Conservation (phyloP, 257 asterid genomes). For the Jacaranda copaia region DNA sequence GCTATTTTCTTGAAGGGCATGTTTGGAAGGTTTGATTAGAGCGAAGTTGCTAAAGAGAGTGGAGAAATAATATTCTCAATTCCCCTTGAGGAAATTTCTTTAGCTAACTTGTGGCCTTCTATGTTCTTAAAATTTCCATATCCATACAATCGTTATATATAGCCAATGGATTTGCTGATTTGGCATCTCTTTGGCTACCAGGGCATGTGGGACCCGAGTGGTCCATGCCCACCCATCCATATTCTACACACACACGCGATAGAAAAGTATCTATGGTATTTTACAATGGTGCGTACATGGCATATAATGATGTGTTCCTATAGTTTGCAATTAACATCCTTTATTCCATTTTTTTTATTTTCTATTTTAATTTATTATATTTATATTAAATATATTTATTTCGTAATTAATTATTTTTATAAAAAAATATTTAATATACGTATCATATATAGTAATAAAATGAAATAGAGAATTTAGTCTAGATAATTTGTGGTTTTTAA, state of each 20-base stretch:
- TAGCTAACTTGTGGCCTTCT: conserved; percentile 25
- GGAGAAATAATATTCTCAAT: conserved; percentile 6
- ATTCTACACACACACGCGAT: conserved; percentile 22
- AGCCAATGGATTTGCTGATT: conserved; percentile 47
- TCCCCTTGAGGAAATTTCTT: conserved; percentile 18
- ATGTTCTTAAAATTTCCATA: conserved; percentile 42
- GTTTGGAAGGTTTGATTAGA: conserved; percentile 23
- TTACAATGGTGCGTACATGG: conserved; percentile 2
- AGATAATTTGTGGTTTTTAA: too few species aligned
- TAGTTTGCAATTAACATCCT: not conserved
- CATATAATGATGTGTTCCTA: conserved; percentile 24
- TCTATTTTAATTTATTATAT: too few species aligned
- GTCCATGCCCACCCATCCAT: conserved; percentile 36
- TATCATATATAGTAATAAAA: too few species aligned
- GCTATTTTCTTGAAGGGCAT: conserved; percentile 60
- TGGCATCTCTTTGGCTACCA: conserved; percentile 40
- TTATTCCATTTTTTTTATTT: too few species aligned
- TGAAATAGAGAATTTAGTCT: too few species aligned
- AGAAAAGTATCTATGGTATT: not conserved
- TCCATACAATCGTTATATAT: conserved; percentile 42
- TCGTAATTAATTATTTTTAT: too few species aligned
- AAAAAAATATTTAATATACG: too few species aligned
- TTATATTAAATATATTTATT: too few species aligned
- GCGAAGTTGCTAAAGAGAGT: not conserved
- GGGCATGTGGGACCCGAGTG: conserved; percentile 37